Base-by-base conservation (phyloP, 768 basidiomycete species). In the Macrolepiota dolichaula region DNA sequence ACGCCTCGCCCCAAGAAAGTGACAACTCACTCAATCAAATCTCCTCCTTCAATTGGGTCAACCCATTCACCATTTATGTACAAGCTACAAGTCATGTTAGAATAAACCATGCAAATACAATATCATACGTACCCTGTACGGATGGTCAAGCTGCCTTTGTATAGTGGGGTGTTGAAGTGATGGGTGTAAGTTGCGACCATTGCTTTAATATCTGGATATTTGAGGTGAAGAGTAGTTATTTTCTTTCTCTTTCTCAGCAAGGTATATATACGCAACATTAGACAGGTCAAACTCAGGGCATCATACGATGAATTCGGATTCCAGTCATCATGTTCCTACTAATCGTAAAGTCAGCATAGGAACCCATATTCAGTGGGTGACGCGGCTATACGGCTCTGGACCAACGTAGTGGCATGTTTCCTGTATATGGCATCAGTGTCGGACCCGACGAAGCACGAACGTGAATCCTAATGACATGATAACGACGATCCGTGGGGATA, bases 61-160 rank as follows among this genome's bases (percentile, higher is more conserved):
- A 83, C 74, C 67, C 82, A 93, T 72, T 90, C 70, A 64, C 86
- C 86, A 67, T 84, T 77, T 69, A 94, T 90, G 77, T 86, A 92
- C 59, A 92, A 68, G 24, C 90, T 88, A 49, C 3, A 32, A 22
- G 7, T 2, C 4, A 1, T 13, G 4, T 29, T 44, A 32, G 37
- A 24, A 25, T 22, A 22, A 5, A 49, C 10, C 6, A 6, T 64
- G 69, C 67, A n/a, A n/a, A 6, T 11, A 27, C 12, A 40, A 35
- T 40, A 11, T 37, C 1, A 35, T 10, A 49, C 64, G 6, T 57
- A 67, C 67, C 66, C 68, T 55, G 70, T 69, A 37, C 67, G 61
- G 38, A 69, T 37, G 0, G 65, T 69, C 4, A 62, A 32, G 24
- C 32, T 57, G 13, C 68, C 70, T 53, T 66, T 70, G 63, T 62